phyloP scores from a whole-genome alignment of 2,329 filamentous ascomycete species.

The Trichoderma citrinoviride region DNA sequence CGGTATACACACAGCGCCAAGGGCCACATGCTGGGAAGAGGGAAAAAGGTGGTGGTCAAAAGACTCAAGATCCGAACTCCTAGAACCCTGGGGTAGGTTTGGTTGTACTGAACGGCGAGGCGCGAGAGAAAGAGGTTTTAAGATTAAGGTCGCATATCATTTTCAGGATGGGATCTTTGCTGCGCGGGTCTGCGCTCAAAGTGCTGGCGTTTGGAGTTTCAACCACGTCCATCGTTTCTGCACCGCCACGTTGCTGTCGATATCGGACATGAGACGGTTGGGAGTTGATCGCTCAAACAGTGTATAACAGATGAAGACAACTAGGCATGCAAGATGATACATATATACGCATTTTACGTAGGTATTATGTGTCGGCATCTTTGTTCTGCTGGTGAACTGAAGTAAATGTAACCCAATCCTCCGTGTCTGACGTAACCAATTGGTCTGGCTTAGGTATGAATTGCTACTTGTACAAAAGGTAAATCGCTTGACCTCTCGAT shows the following conservation, averaged over 20 bases:
- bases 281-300: not conserved
- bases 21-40: not conserved
- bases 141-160: not conserved
- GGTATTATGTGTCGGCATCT: not conserved
- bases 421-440: no score
- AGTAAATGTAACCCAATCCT: no score
- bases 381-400: not conserved
- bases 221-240: not conserved
- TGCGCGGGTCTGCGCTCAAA: not conserved
- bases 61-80: not conserved
- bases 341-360: not conserved
- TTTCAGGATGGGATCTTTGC: not conserved
- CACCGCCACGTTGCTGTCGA: not conserved
- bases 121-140: not conserved
- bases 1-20: not conserved
- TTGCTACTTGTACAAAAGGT: no score
- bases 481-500: not conserved
- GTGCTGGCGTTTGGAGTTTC: constrained; percentile 7
- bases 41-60: not conserved
- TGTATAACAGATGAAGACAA: not conserved
- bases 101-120: not conserved
- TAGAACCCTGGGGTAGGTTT: not conserved
- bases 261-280: not conserved
- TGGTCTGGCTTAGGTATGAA: no score
- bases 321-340: not conserved